Percentiles rank a stretch among this genome's conserved stretches.
Evolutionary conservation across 1,139 yeast species (phyloP).

Genomic region (Yamadazyma dendronema): DNA sequence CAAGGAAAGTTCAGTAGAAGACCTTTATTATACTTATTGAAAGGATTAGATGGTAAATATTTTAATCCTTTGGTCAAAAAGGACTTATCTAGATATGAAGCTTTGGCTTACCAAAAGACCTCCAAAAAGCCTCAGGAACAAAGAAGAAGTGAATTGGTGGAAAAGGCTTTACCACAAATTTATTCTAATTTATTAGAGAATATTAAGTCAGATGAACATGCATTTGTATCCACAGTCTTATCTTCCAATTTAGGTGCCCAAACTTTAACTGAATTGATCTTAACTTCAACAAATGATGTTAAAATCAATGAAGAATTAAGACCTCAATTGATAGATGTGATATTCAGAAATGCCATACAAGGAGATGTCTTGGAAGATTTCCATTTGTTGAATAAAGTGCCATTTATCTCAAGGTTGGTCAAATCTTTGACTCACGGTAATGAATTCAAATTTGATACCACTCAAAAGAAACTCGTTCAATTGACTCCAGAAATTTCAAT

Average conservation of each 20-base stretch:
- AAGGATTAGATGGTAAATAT: slow-evolving; percentile 79
- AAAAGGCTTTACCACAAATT: slow-evolving; percentile 64
- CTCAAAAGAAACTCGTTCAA: slow-evolving; percentile 53
- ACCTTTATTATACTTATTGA: slow-evolving; percentile 78
- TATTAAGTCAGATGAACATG: slow-evolving; percentile 27
- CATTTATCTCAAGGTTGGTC: slow-evolving; percentile 74
- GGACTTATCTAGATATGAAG: slow-evolving; percentile 59
- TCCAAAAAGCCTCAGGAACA: slow-evolving; percentile 83
- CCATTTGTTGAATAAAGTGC: slow-evolving; percentile 64
- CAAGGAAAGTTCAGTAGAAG: slow-evolving; percentile 81
- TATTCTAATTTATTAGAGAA: slow-evolving; percentile 52
- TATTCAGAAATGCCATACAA: slow-evolving; percentile 54
- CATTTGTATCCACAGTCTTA: slow-evolving; percentile 38
- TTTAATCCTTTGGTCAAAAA: slow-evolving; percentile 70
- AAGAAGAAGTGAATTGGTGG: slow-evolving; percentile 69
- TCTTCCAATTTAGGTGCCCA: slow-evolving; percentile 80
- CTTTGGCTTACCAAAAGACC: slow-evolving; percentile 62
- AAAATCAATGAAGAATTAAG: slow-evolving; percentile 46
- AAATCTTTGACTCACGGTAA: slow-evolving; percentile 78
- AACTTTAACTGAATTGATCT: slow-evolving; percentile 70
- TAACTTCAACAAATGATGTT: slow-evolving; percentile 49
- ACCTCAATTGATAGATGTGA: slow-evolving; percentile 50
- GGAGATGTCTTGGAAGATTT: slow-evolving; percentile 71
- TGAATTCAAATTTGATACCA: slow-evolving; percentile 58
- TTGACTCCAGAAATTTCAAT: slow-evolving; percentile 46